phyloP scores from a whole-genome alignment of 352 stramenopile species.

The Pythium sukuiense region DNA sequence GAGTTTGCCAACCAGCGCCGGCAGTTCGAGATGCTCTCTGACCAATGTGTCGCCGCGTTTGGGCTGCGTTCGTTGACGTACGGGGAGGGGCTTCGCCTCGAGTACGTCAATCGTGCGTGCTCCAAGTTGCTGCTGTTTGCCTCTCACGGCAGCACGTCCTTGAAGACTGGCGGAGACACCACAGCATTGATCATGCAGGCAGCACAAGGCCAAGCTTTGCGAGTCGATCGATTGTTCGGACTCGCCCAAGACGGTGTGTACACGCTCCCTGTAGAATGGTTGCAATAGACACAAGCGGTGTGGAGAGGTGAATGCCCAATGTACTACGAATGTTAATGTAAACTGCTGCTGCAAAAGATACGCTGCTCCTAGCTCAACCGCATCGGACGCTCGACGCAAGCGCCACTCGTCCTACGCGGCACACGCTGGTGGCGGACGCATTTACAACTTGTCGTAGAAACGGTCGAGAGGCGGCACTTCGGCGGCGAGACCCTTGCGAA shows the following conservation, averaged over 20 bases:
- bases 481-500: slow-evolving; percentile 97
- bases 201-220: slow-evolving; percentile 4
- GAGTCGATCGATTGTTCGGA: slow-evolving; percentile 24
- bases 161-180: background rate
- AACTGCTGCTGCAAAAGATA: slow-evolving; percentile 26
- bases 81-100: slow-evolving; percentile 35
- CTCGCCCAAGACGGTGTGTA: slow-evolving; percentile 26
- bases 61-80: slow-evolving; percentile 36
- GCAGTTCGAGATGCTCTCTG: slow-evolving; percentile 37
- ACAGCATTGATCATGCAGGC: background rate
- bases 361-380: slow-evolving; percentile 14
- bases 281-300: background rate
- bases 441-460: slow-evolving; percentile 99
- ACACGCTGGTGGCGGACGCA: slow-evolving; percentile 6
- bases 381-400: background rate
- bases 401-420: background rate
- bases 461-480: slow-evolving; percentile 97
- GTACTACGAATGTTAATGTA: slow-evolving; percentile 36
- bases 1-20: slow-evolving; percentile 3
- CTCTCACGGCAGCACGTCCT: slow-evolving; percentile 26
- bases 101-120: slow-evolving; percentile 21
- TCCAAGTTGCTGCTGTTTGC: slow-evolving; percentile 31
- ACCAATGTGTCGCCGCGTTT: slow-evolving; percentile 38
- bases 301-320: slow-evolving; percentile 25
- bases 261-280: slow-evolving; percentile 20